Conservation (phyloP, 2,329 filamentous ascomycete genomes). For the Aspergillus aculeatinus region DNA sequence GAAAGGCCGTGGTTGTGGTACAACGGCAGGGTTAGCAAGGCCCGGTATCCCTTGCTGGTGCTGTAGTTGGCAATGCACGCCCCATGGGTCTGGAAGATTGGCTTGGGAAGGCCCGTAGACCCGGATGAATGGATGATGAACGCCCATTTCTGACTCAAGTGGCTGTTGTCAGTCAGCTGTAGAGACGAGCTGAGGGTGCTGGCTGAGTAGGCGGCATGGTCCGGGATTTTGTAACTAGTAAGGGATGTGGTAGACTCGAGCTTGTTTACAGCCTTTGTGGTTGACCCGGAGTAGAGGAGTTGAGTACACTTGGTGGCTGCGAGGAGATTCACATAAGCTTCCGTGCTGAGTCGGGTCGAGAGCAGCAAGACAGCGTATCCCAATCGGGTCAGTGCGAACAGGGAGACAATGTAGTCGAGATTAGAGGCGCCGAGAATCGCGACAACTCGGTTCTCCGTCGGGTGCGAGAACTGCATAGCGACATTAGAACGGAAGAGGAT, state of each 20-base stretch:
- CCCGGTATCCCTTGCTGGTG: conserved; percentile 46
- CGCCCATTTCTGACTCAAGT: conserved; percentile 35
- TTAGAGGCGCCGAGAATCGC: conserved; percentile 56
- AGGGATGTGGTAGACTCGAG: background rate
- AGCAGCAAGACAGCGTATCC: conserved; percentile 58
- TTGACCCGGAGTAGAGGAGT: conserved; percentile 13
- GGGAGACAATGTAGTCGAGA: conserved; percentile 56
- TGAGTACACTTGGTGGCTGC: conserved; percentile 36
- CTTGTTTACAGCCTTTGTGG: conserved; percentile 11
- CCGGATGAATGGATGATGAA: conserved; percentile 53
- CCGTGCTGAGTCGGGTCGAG: conserved; percentile 53
- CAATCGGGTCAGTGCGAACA: conserved; percentile 56
- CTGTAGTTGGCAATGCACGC: conserved; percentile 50
- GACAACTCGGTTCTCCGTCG: conserved; percentile 36
- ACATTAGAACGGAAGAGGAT: background rate
- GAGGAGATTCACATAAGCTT: conserved; percentile 52
- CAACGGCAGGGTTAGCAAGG: conserved; percentile 56
- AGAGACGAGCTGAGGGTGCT: conserved; percentile 22
- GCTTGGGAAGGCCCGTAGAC: conserved; percentile 62
- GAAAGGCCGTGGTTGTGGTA: conserved; percentile 61
- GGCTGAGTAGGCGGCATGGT: background rate
- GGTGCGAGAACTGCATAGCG: background rate
- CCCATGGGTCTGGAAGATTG: conserved; percentile 58
- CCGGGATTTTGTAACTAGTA: conserved; percentile 3
- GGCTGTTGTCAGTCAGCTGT: conserved; percentile 7